These are phyloP conservation scores for Cudoniella acicularis DNA, from an alignment of 495 filamentous ascomycete species.

Conservation along the genomic window DNA sequence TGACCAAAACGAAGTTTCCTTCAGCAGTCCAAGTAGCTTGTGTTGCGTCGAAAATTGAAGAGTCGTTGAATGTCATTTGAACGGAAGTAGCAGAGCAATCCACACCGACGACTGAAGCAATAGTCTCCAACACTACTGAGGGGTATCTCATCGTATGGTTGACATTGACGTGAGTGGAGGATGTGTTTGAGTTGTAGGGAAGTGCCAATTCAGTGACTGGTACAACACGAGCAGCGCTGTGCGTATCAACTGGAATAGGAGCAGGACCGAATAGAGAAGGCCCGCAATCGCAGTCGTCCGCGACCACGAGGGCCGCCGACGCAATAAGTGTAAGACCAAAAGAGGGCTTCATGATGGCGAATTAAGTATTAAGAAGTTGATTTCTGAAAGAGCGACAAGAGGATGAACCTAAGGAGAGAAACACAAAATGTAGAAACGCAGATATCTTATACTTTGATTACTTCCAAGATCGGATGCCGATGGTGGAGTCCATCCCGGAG, in stretches of 20 bases:
- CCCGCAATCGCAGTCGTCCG: constrained; percentile 9
- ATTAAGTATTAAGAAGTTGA: neutral
- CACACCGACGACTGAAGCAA: constrained; percentile 25
- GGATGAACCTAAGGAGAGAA: neutral
- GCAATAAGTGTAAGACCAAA: constrained; percentile 1
- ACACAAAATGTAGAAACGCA: neutral
- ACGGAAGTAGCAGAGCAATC: constrained; percentile 23
- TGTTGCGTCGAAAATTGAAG: constrained; percentile 20
- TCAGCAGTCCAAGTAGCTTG: constrained; percentile 21
- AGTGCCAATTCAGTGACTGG: constrained; percentile 25
- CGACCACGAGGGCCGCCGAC: constrained; percentile 1
- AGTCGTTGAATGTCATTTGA: constrained; percentile 24
- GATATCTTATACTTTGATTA: neutral
- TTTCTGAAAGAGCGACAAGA: neutral
- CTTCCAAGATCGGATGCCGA: neutral
- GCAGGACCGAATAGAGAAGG: constrained; percentile 23
- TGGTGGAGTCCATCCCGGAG: neutral
- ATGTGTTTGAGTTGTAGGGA: constrained; percentile 24
- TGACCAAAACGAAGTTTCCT: constrained; percentile 26
- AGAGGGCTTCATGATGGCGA: constrained; percentile 13
- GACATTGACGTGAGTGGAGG: constrained; percentile 22
- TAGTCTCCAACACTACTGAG: constrained; percentile 26
- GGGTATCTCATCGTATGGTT: constrained; percentile 26
- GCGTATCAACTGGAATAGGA: constrained; percentile 20
- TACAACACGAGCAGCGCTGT: constrained; percentile 19